Percentiles rank a stretch among this genome's conserved stretches.
Conservation (phyloP, 352 stramenopile genomes). For the Globisporangium polare region DNA sequence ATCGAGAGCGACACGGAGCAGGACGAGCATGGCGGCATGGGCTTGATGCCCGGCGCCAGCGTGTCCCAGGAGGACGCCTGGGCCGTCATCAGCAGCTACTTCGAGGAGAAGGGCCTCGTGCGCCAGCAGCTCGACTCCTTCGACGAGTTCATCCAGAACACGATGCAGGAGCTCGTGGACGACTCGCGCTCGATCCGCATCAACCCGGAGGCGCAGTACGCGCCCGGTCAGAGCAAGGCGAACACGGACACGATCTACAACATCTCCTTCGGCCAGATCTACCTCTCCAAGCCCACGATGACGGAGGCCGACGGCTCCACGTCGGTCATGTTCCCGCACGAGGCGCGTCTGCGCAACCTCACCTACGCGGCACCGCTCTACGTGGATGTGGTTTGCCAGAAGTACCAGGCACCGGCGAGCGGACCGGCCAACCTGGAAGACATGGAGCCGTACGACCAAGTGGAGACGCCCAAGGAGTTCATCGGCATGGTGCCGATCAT, state of each 20-base stretch:
- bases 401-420: slow-evolving; percentile 63
- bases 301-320: slow-evolving; percentile 96
- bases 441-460: slow-evolving; percentile 85
- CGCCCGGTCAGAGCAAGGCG: slow-evolving; percentile 91
- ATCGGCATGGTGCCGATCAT: slow-evolving; percentile 99
- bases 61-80: slow-evolving; percentile 99
- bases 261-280: slow-evolving; percentile 98
- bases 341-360: slow-evolving; percentile 97
- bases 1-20: slow-evolving; percentile 58
- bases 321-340: slow-evolving; percentile 99
- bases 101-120: slow-evolving; percentile 99
- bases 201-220: slow-evolving; percentile 95
- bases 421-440: slow-evolving; percentile 77
- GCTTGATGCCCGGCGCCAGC: slow-evolving; percentile 55
- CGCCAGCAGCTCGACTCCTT: slow-evolving; percentile 99
- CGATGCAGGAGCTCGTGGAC: slow-evolving; percentile 99
- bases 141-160: slow-evolving; percentile 99
- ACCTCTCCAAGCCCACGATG: slow-evolving; percentile 96
- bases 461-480: slow-evolving; percentile 92
- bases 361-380: slow-evolving; percentile 99
- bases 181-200: slow-evolving; percentile 97
- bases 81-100: slow-evolving; percentile 99
- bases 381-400: slow-evolving; percentile 97
- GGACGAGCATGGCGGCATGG: slow-evolving; percentile 37
- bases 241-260: slow-evolving; percentile 92